A percentile compares a stretch with the other conserved stretches of the same genome.
Evolutionary conservation across 2,329 filamentous ascomycete genomes (phyloP).

Genomic region (Apiospora koreana): DNA sequence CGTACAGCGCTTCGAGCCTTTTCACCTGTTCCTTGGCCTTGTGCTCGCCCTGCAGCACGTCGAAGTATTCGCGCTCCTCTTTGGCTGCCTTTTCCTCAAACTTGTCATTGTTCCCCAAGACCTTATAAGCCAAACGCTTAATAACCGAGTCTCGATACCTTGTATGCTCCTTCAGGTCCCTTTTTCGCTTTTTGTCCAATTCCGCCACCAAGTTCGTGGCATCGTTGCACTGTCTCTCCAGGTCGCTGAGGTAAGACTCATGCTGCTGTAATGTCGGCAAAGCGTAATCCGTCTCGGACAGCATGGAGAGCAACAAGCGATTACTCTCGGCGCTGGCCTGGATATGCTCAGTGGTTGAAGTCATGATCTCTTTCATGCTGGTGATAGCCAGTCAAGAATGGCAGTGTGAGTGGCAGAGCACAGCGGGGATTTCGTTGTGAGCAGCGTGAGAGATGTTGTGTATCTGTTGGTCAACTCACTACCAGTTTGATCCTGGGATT

Average conservation of each 20-base stretch:
- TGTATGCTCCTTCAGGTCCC: constrained; percentile 53
- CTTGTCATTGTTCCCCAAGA: constrained; percentile 49
- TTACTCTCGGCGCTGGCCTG: constrained; percentile 41
- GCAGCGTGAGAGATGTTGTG: neutral
- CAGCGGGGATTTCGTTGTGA: neutral
- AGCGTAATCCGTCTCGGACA: constrained; percentile 52
- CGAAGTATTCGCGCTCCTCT: constrained; percentile 57
- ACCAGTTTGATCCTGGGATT: neutral
- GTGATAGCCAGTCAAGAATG: neutral
- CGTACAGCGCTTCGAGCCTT: constrained; percentile 40
- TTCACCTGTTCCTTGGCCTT: constrained; percentile 44
- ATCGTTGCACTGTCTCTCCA: constrained; percentile 41
- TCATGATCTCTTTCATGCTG: neutral
- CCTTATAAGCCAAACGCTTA: constrained; percentile 52
- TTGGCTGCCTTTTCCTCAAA: constrained; percentile 51
- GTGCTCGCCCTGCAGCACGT: constrained; percentile 50
- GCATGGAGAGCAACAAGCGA: constrained; percentile 43
- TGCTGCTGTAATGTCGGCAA: constrained; percentile 46
- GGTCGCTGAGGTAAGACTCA: constrained; percentile 43
- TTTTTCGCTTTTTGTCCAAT: constrained; percentile 42
- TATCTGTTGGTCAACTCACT: too few species aligned
- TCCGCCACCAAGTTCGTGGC: constrained; percentile 39
- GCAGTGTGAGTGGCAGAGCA: neutral
- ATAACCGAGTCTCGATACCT: constrained; percentile 54
- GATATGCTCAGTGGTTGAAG: constrained; percentile 36